These are phyloP conservation scores for Coffea humblotiana DNA, from an alignment of 305 asterid genomes.

Conservation along the genomic window DNA sequence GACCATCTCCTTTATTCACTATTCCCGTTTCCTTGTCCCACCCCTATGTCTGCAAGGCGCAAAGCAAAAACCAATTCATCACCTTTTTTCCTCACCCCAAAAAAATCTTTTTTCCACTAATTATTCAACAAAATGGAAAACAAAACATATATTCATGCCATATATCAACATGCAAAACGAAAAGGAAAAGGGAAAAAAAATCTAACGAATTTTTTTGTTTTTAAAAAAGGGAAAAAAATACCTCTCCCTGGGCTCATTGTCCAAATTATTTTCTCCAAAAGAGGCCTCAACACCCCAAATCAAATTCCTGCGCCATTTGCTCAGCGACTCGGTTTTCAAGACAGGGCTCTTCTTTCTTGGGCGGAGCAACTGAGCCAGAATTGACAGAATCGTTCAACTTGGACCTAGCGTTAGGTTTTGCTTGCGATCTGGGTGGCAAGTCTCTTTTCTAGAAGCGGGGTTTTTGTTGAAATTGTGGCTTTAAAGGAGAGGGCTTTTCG, in stretches of 20 bases:
- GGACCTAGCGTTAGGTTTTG: not conserved
- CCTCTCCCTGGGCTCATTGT: constrained; percentile 50
- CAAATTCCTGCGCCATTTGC: constrained; percentile 23
- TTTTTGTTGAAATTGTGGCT: not conserved
- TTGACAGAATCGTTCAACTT: constrained; percentile 8
- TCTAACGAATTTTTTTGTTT: not conserved
- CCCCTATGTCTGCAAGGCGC: not conserved
- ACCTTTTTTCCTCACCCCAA: not conserved
- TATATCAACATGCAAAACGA: constrained; percentile 4
- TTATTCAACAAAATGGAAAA: not conserved
- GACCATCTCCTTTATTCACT: not conserved
- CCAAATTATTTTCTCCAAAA: constrained; percentile 56
- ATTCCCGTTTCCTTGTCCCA: not conserved
- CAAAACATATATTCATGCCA: not conserved
- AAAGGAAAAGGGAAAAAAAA: too few relatives aligned
- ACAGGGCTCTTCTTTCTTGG: constrained; percentile 22
- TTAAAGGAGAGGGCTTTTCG: constrained; percentile 43
- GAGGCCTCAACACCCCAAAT: constrained; percentile 53
- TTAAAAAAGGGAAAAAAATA: constrained; percentile 16
- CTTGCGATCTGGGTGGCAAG: constrained; percentile 17
- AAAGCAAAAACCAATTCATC: not conserved
- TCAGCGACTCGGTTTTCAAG: constrained; percentile 21
- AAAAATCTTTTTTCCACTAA: not conserved
- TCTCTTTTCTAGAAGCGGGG: too few relatives aligned
- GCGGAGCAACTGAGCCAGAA: constrained; percentile 32